Evolutionary conservation across 768 basidiomycete species (phyloP), one percentile per base, ranked within the genome.

Genomic region (Gloeophyllum trabeum): DNA sequence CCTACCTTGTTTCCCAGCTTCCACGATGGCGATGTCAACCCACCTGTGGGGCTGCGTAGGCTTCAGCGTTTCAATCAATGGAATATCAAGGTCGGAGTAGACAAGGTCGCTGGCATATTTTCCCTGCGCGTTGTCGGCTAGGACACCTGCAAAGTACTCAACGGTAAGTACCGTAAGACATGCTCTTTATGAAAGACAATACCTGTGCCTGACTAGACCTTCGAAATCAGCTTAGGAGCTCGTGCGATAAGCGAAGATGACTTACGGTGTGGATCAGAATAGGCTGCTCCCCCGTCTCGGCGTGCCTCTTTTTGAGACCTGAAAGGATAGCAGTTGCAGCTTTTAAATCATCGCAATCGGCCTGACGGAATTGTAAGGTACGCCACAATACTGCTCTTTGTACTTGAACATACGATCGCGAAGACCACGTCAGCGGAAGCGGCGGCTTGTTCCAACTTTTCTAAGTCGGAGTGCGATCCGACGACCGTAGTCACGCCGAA

Each of bases 61-160:
- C 2, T 73, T 63, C 5, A 78, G 48, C 1, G 62, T 49, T 39
- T 68, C 70, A 13, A 79, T 56, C 43, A 60, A 61, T 13, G 61
- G 56, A 3, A 66, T 46, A 42, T 77, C 61, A n/a, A 66, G 45
- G 52, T 81, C 75, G 14, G 62, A 65, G 52, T 71, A 76, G 13
- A 78, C 55, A 1, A 47, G 55, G 2, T 65, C 56, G 3, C 63
- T 58, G 0, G 56, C 44, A 39, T 51, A 52, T 46, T 65, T 57
- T 3, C 74, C 76, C 38, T 48, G 50, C 4, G 69, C 73, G 30
- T 67, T 46, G 46, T 71, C 69, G 4, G 53, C 50, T 13, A 74
- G 50, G 16, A 69, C 63, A 30, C 28, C 28, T 7, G 28, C 16
- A 7, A 7, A 7, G 28, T 7, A 30, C 28, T 30, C 10, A 30